These are phyloP conservation scores for Xerocomus minutiporus DNA, from an alignment of 1,284 basidiomycete genomes.

Conservation along the genomic window DNA sequence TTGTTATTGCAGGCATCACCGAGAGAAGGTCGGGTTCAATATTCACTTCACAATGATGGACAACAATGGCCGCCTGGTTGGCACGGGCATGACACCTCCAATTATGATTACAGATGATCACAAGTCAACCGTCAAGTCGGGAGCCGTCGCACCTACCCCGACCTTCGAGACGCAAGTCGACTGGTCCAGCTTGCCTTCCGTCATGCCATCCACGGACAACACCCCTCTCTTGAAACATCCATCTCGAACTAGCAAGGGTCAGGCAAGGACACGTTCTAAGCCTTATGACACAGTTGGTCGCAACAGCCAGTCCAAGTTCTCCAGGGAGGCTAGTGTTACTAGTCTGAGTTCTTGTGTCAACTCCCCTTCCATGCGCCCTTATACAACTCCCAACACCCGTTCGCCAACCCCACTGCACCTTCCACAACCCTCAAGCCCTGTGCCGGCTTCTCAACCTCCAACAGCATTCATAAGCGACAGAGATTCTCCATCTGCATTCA, in stretches of 20 bases:
- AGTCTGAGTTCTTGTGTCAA: slow-evolving; percentile 49
- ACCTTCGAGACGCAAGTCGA: slow-evolving; percentile 38
- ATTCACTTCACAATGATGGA: slow-evolving; percentile 90
- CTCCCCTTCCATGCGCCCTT: slow-evolving; percentile 33
- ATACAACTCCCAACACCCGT: slow-evolving; percentile 42
- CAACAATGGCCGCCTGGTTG: slow-evolving; percentile 75
- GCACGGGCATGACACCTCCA: slow-evolving; percentile 79
- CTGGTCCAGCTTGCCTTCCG: slow-evolving; percentile 38
- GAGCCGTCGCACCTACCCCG: slow-evolving; percentile 18
- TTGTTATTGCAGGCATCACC: slow-evolving; percentile 98
- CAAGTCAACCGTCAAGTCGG: slow-evolving; percentile 64
- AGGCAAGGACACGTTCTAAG: slow-evolving; percentile 47
- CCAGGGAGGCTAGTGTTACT: slow-evolving; percentile 50
- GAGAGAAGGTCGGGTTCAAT: slow-evolving; percentile 94
- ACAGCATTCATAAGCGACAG: slow-evolving; percentile 8
- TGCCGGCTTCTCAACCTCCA: slow-evolving; percentile 7
- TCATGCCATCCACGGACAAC: slow-evolving; percentile 27
- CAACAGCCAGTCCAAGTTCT: slow-evolving; percentile 35
- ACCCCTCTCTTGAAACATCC: slow-evolving; percentile 42
- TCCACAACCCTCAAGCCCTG: slow-evolving; percentile 15
- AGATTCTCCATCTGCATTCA: slow-evolving; percentile 7
- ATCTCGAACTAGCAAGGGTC: slow-evolving; percentile 32
- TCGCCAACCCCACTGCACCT: slow-evolving; percentile 44
- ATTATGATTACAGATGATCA: slow-evolving; percentile 99
- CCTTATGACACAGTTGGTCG: slow-evolving; percentile 54